Conservation (phyloP, 139 green algal genomes). For the Deuterostichococcus epilithicus region DNA sequence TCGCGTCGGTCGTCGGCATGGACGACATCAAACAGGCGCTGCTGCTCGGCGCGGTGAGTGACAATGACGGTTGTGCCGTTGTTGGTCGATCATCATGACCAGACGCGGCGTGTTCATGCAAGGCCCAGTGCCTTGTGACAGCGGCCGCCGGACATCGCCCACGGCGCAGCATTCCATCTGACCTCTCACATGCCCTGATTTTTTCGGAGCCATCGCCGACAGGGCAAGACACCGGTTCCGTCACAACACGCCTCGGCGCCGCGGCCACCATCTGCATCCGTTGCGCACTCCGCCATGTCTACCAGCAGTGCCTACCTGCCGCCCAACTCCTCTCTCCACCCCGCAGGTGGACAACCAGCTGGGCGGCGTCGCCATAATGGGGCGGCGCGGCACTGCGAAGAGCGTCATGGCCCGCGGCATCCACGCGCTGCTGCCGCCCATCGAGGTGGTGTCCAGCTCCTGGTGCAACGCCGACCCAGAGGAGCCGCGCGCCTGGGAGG, state of each 20-base stretch:
- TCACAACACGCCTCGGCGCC: no score
- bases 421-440: conserved; percentile 93
- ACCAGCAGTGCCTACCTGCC: no score
- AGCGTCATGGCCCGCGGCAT: conserved; percentile 96
- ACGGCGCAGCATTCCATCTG: no score
- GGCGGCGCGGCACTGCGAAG: conserved; percentile 90
- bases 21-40: conserved; percentile 95
- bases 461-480: conserved; percentile 94
- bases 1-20: conserved; percentile 85
- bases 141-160: no score
- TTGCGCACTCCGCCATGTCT: no score
- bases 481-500: conserved; percentile 81
- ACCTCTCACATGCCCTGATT: no score
- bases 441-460: conserved; percentile 90
- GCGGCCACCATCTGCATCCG: no score
- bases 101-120: no score
- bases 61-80: not conserved
- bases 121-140: no score
- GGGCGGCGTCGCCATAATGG: conserved; percentile 92
- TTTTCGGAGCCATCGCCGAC: no score
- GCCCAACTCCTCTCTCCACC: not conserved
- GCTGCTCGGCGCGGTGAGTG: conserved; percentile 86
- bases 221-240: no score
- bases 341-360: conserved; percentile 62
- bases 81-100: not conserved